Evolutionary conservation across 345 rosid genomes (phyloP), one percentile per base, ranked within the genome.

Genomic region (Eucalyptus cloeziana): DNA sequence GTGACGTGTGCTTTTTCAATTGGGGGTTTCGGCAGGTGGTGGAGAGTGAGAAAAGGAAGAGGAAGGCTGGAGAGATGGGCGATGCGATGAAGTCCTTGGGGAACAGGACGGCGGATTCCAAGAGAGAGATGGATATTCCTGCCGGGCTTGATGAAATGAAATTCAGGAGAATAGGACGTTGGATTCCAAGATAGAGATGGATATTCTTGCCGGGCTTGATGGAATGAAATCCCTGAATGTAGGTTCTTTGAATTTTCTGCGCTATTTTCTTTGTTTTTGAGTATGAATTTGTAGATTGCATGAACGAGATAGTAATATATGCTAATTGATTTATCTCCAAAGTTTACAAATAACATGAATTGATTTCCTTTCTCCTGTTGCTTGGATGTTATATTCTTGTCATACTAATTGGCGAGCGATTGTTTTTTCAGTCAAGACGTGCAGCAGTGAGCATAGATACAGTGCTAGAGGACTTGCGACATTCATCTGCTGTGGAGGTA

Each of bases 401-500:
- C 43, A 87, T 88, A 56, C 27, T 88, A 21, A 37, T 24, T 62
- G 52, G 67, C 24, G 33, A 71, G 49, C 88, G 13, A 13, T 69
- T 7, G 31, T 64, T 86, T 87, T 87, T 93, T 90, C 97, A 96
- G 99, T 95, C 97, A 31, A 95, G 98, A 90, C 97, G 95, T 31
- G 99, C 98, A 17, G 92, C 96, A 40, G 99, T 96, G 33, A 96
- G 97, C 81, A 94, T 96, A 31, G 98, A 96, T 91, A 93, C 96
- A 9, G 96, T 97, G 99, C 94, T 96, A 58, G 95, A 95, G 93
- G 98, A 96, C 86, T 91, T 97, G 95, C 97, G 94, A 92, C 94
- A 89, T 52, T 92, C 98, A 64, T 92, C 94, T 44, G 93, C 90
- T 4, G 94, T 92, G 27, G 92, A 95, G 98, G 98, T 96, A 87